A percentile compares a stretch with the other conserved stretches of the same genome.
These are phyloP conservation scores for Petasospora fabianii DNA, from an alignment of 1,139 yeast genomes.

Conservation along the genomic window DNA sequence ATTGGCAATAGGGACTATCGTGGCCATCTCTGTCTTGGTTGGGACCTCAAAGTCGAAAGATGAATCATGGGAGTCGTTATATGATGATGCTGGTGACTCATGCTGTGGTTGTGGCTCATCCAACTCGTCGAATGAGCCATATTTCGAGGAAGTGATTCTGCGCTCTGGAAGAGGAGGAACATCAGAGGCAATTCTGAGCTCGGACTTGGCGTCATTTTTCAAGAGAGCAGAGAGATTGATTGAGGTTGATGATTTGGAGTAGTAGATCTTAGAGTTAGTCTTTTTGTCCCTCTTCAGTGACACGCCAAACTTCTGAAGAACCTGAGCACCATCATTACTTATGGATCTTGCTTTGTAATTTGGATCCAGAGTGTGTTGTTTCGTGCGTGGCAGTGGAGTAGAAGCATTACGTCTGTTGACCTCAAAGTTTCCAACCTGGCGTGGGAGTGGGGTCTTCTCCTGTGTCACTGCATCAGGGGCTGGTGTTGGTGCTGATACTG, in stretches of 20 bases:
- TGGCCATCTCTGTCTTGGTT: constrained; percentile 37
- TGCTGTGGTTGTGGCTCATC: constrained; percentile 4
- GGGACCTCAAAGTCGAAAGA: constrained; percentile 28
- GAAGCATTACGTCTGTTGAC: constrained; percentile 19
- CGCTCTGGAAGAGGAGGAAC: constrained; percentile 16
- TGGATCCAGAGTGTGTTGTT: constrained; percentile 26
- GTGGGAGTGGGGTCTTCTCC: constrained; percentile 9
- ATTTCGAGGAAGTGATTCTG: constrained; percentile 24
- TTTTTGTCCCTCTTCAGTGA: constrained; percentile 27
- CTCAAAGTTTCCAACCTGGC: constrained; percentile 16
- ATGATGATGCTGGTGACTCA: constrained; percentile 3
- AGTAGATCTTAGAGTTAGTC: constrained; percentile 21
- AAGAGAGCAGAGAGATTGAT: constrained; percentile 40
- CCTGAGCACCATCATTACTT: constrained; percentile 37
- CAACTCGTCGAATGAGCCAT: constrained; percentile 17
- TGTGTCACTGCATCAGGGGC: neutral
- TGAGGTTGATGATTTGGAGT: constrained; percentile 31
- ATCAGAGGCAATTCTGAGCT: constrained; percentile 3
- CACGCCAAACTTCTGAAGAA: constrained; percentile 44
- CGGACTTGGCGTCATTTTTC: constrained; percentile 10
- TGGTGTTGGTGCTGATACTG: neutral
- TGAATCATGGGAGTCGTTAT: constrained; percentile 14
- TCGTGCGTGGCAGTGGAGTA: constrained; percentile 15
- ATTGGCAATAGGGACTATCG: constrained; percentile 32
- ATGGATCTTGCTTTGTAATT: constrained; percentile 21